Base-by-base conservation (phyloP, 768 basidiomycete species). In the Lactifluus piperatus region DNA sequence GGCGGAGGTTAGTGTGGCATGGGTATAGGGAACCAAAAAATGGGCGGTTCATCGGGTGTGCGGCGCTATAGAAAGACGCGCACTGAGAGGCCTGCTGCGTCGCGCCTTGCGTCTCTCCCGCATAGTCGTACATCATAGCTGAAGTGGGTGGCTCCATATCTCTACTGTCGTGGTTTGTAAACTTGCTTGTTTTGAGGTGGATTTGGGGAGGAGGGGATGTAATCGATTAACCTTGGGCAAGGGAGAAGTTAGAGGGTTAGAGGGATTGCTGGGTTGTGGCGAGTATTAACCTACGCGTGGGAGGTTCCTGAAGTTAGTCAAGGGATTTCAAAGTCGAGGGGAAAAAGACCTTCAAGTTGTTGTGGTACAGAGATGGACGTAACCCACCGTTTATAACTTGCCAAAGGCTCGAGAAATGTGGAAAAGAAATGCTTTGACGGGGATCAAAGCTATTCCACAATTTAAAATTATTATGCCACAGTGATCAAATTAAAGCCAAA, bases 61-160 rank as follows among this genome's bases (percentile, higher is more conserved):
- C 24, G 41, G 26, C 32, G 32, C 13, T 2, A 13, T 43, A 54
- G 14, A 32, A 46, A 14, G 47, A 26, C 16, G 34, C 37, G 10
- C 6, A 39, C 32, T 63, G 62, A 5, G 62, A 62, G 2, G 62
- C 62, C 27, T 51, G 62, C 51, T 63, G 62, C 7, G 62, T 63
- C 18, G 62, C 59, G 44, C 54, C 50, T 45, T 63, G 60, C 18
- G 53, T 62, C 46, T 60, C 59, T 22, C 49, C 59, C 26, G 44
- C 51, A n/a, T 60, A 49, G 1, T 54, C 52, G 16, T 50, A 11
- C n/a, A 32, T 36, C 30, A 32, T 32, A 0, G 49, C 22, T 27
- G 49, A 4, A 29, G 20, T 10, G 4, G 41, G 41, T 43, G 41
- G 41, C 41, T 43, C 41, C 41, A 43, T 22, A 10, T 32, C 30